Evolutionary conservation across 805 yeast species (phyloP).

Genomic region (Ogataea nakhonphanomensis): DNA sequence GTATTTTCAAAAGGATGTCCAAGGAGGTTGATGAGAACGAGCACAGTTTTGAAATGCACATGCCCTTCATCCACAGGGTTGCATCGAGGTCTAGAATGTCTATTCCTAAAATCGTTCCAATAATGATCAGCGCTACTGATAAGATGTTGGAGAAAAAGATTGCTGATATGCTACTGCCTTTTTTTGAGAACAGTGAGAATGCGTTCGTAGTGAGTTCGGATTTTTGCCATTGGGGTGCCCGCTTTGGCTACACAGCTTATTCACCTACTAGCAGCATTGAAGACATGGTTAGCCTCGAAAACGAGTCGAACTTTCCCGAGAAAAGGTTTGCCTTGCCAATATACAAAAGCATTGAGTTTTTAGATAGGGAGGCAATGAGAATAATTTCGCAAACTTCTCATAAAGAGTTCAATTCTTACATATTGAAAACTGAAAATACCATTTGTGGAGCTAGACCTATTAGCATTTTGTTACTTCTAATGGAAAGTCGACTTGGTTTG

Average conservation of each 20-base stretch:
- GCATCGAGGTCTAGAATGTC: constrained; percentile 32
- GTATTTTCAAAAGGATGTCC: constrained; percentile 54
- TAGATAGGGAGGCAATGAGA: constrained; percentile 72
- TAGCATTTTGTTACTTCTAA: constrained; percentile 52
- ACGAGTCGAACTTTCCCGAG: constrained; percentile 9
- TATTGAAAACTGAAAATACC: constrained; percentile 74
- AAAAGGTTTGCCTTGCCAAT: constrained; percentile 41
- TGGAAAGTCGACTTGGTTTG: constrained; percentile 39
- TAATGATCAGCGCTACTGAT: constrained; percentile 68
- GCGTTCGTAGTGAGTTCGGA: constrained; percentile 84
- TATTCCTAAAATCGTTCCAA: constrained; percentile 61
- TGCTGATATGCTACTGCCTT: constrained; percentile 49
- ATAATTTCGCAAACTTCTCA: constrained; percentile 55
- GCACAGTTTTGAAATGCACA: constrained; percentile 94
- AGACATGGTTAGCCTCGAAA: constrained; percentile 12
- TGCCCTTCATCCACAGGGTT: constrained; percentile 63
- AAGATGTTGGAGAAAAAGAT: constrained; percentile 41
- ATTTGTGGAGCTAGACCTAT: constrained; percentile 92
- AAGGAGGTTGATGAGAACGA: constrained; percentile 70
- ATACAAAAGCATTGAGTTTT: constrained; percentile 63
- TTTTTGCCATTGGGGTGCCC: constrained; percentile 90
- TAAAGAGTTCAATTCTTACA: constrained; percentile 61
- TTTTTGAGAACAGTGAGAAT: constrained; percentile 48
- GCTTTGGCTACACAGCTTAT: constrained; percentile 59
- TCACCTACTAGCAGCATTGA: constrained; percentile 35